Evolutionary conservation across 2,329 filamentous ascomycete species (phyloP).

Genomic region (Aspergillus ustus): DNA sequence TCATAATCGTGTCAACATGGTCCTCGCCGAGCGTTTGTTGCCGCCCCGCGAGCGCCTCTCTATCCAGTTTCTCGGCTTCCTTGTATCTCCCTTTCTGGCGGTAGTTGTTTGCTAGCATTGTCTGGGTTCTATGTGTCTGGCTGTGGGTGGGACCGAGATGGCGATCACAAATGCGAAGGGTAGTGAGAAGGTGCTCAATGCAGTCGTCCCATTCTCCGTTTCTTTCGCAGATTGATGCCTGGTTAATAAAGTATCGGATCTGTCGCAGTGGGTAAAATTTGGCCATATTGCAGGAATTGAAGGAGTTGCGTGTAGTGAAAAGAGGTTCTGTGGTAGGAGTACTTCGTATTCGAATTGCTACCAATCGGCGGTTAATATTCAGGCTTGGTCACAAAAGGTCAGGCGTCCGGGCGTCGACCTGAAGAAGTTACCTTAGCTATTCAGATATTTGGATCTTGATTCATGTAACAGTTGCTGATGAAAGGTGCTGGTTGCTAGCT

Average conservation of each 20-base stretch:
- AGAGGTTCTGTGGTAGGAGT: background rate
- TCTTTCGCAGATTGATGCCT: background rate
- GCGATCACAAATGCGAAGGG: background rate
- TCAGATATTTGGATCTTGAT: too few relatives aligned
- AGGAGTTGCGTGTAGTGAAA: background rate
- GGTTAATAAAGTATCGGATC: background rate
- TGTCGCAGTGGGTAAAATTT: background rate
- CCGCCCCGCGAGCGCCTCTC: background rate
- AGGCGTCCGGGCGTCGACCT: too few relatives aligned
- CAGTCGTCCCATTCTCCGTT: background rate
- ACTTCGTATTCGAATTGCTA: background rate
- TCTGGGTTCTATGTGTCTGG: background rate
- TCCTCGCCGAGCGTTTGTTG: background rate
- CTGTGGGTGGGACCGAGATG: background rate
- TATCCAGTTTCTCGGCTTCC: background rate
- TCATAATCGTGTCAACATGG: background rate
- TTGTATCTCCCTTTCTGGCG: background rate
- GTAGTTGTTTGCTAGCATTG: background rate
- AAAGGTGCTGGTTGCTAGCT: too few relatives aligned
- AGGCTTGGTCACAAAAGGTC: too few relatives aligned
- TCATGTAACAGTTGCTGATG: too few relatives aligned
- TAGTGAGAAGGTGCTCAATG: background rate
- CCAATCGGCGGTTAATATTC: too few relatives aligned
- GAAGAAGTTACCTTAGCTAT: too few relatives aligned
- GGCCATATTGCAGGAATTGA: background rate